Evolutionary conservation across 352 stramenopile species (phyloP), one percentile per base, ranked within the genome.

Genomic region (Peronospora farinosa): DNA sequence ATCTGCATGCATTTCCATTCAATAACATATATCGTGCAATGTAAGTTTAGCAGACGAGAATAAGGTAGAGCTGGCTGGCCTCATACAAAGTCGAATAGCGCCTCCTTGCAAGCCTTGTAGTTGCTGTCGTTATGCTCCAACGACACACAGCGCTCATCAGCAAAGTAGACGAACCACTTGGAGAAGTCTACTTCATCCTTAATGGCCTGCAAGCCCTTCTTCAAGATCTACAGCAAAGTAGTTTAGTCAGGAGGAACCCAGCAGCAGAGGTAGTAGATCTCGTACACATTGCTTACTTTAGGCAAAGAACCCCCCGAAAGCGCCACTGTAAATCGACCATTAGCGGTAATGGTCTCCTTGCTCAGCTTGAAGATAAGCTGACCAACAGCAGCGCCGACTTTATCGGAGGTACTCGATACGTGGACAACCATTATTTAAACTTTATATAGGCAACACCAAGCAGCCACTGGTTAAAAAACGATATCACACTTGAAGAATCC

Each of bases 101-200:
- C 72, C 25, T 88, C 66, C 47, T 92, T 85, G 70, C 96, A 95
- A 0, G 90, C 84, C 54, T 95, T 89, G 66, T 95, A 92, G 78
- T 99, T 99, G 60, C 89, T 98, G 73, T 98, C 96, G 13, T 76
- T 69, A 72, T 97, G 52, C 47, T 95, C 78, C 16, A 92, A 67
- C 7, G 84, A 65, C 25, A 99, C 96, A 55, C 90, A 98, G 54
- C 96, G 88, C 71, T 99, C 97, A 67, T 99, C 96, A 2, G 95
- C 94, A 59, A 99, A 96, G 63, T 97, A 95, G n/a, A 99, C 86
- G 52, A 97, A 88, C 92, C 95, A 98, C 56, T 97, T 97, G 40
- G 84, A 78, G 65, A 95, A 98, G 50, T 98, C 84, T 23, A 97
- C 66, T 50, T 78, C 73, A 32, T 72, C 65, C 38, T 90, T 78